phyloP scores from a whole-genome alignment of 140 eudicot genomes.

The Artemisia princeps region DNA sequence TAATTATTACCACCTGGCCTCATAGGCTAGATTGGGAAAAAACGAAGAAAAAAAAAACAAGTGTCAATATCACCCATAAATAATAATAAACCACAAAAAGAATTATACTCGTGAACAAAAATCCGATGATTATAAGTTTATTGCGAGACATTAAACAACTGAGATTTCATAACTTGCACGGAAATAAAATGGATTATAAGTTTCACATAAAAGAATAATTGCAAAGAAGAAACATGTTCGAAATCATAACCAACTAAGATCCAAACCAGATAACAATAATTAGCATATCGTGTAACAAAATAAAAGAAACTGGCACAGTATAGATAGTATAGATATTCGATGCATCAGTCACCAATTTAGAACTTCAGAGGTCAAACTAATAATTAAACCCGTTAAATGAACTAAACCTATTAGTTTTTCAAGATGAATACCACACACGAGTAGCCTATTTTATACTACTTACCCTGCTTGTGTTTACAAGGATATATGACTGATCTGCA shows the following conservation, averaged over 20 bases:
- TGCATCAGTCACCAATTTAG: not conserved
- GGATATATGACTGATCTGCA: not conserved
- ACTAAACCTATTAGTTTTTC: not conserved
- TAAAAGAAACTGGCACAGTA: not conserved
- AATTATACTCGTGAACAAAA: too few relatives aligned
- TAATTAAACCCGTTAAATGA: not conserved
- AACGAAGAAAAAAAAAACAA: not conserved
- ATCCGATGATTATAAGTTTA: not conserved
- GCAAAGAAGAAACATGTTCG: not conserved
- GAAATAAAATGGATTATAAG: not conserved
- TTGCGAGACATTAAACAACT: not conserved
- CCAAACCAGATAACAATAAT: not conserved
- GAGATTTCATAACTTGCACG: not conserved
- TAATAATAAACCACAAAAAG: not conserved
- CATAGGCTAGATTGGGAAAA: slow-evolving; percentile 32
- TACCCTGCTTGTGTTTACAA: not conserved
- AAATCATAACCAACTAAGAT: not conserved
- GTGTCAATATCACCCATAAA: slow-evolving; percentile 17
- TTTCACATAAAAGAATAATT: not conserved
- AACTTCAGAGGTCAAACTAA: not conserved
- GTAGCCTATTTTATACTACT: not conserved
- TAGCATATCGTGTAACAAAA: not conserved
- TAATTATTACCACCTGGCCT: slow-evolving; percentile 45
- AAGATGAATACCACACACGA: not conserved
- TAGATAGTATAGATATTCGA: too few relatives aligned